These are phyloP conservation scores for Coriaria nepalensis DNA, from an alignment of 306 rosid species.

Conservation along the genomic window DNA sequence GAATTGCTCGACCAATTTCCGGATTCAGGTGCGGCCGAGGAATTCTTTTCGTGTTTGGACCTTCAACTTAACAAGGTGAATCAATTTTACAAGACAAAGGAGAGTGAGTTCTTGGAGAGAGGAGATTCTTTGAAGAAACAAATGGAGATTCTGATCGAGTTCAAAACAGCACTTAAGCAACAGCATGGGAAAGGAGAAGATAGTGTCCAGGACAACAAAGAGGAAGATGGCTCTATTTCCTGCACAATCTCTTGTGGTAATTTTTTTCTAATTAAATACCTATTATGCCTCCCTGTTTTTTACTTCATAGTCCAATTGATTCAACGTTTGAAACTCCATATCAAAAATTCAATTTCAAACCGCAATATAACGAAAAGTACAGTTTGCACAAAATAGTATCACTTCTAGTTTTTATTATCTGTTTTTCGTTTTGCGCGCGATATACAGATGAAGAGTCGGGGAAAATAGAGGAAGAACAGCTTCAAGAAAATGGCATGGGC, in stretches of 20 bases:
- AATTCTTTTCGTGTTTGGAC: slow-evolving; percentile 57
- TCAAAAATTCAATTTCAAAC: no score
- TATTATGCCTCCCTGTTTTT: no score
- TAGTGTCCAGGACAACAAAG: slow-evolving; percentile 29
- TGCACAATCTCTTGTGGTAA: slow-evolving; percentile 73
- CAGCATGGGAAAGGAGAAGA: slow-evolving; percentile 24
- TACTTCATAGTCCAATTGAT: no score
- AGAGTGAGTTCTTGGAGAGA: slow-evolving; percentile 52
- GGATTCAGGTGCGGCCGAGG: slow-evolving; percentile 63
- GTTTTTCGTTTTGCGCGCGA: not conserved
- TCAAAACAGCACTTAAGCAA: slow-evolving; percentile 43
- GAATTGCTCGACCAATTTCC: slow-evolving; percentile 75
- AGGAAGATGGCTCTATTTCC: slow-evolving; percentile 67
- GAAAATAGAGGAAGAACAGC: slow-evolving; percentile 40
- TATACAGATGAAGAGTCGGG: slow-evolving; percentile 74
- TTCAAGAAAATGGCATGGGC: slow-evolving; percentile 31
- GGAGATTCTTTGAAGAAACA: slow-evolving; percentile 52
- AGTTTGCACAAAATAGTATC: not conserved
- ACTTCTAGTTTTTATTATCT: slow-evolving; percentile 7
- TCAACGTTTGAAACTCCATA: no score
- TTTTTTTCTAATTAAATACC: not conserved
- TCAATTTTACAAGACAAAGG: slow-evolving; percentile 50
- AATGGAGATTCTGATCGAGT: slow-evolving; percentile 37
- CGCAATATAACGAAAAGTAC: no score
- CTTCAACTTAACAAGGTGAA: slow-evolving; percentile 70